Conservation (phyloP, 805 yeast genomes). For the Kazachstania taianensis region DNA sequence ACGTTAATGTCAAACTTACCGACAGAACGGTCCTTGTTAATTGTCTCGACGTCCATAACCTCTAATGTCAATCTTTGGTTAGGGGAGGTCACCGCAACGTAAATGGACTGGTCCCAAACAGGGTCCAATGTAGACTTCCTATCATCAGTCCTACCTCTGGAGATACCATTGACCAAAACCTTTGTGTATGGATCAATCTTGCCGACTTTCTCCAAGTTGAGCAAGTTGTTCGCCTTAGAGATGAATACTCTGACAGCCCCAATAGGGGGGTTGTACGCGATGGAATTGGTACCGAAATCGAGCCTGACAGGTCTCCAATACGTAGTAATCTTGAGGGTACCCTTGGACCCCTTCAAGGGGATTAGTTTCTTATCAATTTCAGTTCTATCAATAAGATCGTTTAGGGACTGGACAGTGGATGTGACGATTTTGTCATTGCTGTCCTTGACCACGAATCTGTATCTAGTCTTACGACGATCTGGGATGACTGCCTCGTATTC, state of each 20-base stretch:
- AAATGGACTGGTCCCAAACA: conserved; percentile 73
- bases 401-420: conserved; percentile 47
- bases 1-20: conserved; percentile 72
- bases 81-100: conserved; percentile 72
- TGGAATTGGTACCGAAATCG: conserved; percentile 53
- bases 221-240: conserved; percentile 60
- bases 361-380: conserved; percentile 74
- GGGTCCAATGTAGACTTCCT: conserved; percentile 63
- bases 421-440: conserved; percentile 47
- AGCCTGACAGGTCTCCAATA: conserved; percentile 82
- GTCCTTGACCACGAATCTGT: conserved; percentile 58
- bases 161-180: conserved; percentile 64
- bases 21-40: conserved; percentile 72
- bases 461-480: conserved; percentile 61
- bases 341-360: conserved; percentile 53
- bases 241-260: conserved; percentile 77
- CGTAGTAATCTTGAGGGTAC: conserved; percentile 51
- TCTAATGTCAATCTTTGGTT: conserved; percentile 78
- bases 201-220: conserved; percentile 82
- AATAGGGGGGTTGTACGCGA: conserved; percentile 87
- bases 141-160: conserved; percentile 67
- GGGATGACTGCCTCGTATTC: conserved; percentile 57
- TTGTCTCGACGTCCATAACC: conserved; percentile 82
- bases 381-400: conserved; percentile 63
- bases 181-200: conserved; percentile 88